Percentiles rank a stretch among this genome's conserved stretches.
phyloP scores from a whole-genome alignment of 768 basidiomycete species.

The Tephrocybe sp. region DNA sequence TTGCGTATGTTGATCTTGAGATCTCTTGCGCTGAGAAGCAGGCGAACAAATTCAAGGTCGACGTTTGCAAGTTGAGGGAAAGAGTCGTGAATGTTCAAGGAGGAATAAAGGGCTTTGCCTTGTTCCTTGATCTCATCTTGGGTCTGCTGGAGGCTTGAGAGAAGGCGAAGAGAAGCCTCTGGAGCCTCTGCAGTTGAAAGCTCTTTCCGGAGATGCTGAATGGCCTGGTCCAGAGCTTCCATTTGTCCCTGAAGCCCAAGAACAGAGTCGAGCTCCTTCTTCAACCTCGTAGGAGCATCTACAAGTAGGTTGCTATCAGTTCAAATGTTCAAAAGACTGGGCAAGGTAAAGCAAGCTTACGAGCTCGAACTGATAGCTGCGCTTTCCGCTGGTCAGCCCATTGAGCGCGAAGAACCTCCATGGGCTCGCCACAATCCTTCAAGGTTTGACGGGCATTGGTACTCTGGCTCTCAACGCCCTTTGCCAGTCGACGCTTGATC shows the following conservation, averaged over 20 bases:
- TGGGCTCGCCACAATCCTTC: not conserved
- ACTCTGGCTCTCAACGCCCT: not conserved
- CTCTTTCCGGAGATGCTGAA: slow-evolving; percentile 6
- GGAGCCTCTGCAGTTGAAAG: not conserved
- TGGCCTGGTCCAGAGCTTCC: slow-evolving; percentile 18
- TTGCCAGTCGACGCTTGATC: too few relatives aligned
- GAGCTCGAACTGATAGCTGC: not conserved
- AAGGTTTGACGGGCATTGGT: not conserved
- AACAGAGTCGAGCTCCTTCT: not conserved
- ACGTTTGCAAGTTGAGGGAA: slow-evolving; percentile 33
- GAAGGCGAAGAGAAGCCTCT: slow-evolving; percentile 7
- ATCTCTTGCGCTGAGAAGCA: slow-evolving; percentile 32
- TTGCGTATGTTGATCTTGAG: slow-evolving; percentile 38
- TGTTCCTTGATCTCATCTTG: slow-evolving; percentile 20
- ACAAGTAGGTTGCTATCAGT: too few relatives aligned
- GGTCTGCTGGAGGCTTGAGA: slow-evolving; percentile 20
- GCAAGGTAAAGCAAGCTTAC: not conserved
- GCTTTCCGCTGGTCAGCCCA: not conserved
- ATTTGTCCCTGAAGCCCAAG: not conserved
- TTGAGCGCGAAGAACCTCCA: not conserved
- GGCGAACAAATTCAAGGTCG: slow-evolving; percentile 26
- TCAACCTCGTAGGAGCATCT: not conserved
- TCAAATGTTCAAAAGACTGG: not conserved
- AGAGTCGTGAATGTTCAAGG: slow-evolving; percentile 29
- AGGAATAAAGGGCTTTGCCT: slow-evolving; percentile 30